Evolutionary conservation across 78 protist genomes (phyloP).

Genomic region (Dictyostelium brefeldianum): DNA sequence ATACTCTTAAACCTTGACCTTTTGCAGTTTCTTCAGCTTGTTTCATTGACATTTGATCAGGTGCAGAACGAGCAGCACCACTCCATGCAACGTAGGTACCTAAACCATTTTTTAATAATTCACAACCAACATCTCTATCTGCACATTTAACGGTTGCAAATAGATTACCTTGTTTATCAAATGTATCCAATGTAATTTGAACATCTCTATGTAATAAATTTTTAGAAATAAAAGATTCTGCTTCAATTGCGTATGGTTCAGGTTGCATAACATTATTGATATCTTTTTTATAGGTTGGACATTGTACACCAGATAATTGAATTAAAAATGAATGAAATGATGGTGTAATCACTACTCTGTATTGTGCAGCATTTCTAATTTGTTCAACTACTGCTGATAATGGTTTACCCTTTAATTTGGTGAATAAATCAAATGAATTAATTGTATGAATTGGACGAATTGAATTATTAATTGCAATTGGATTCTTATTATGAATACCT

Average conservation of each 20-base stretch:
- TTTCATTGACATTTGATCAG: conserved; percentile 51
- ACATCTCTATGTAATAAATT: conserved; percentile 73
- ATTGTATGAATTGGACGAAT: conserved; percentile 38
- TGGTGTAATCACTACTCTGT: conserved; percentile 47
- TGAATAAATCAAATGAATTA: conserved; percentile 47
- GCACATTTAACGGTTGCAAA: conserved; percentile 62
- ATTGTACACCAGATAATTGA: conserved; percentile 74
- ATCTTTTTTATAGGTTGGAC: conserved; percentile 61
- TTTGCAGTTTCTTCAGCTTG: conserved; percentile 72
- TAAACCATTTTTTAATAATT: conserved; percentile 68
- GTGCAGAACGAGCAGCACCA: conserved; percentile 48
- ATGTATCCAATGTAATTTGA: conserved; percentile 61
- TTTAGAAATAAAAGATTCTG: conserved; percentile 39
- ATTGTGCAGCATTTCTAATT: conserved; percentile 39
- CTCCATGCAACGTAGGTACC: conserved; percentile 82
- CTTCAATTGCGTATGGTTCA: conserved; percentile 54
- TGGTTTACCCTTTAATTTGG: conserved; percentile 39
- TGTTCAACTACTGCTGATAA: conserved; percentile 70
- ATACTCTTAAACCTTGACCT: conserved; percentile 40
- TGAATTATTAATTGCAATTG: conserved; percentile 39
- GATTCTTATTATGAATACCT: conserved; percentile 67
- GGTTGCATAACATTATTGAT: conserved; percentile 31
- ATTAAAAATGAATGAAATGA: conserved; percentile 42
- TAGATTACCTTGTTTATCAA: conserved; percentile 68
- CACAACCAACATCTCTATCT: conserved; percentile 62